A percentile compares a stretch with the other conserved stretches of the same genome.
phyloP scores from a whole-genome alignment of 768 basidiomycete genomes.

The Tubosaeta sp. region DNA sequence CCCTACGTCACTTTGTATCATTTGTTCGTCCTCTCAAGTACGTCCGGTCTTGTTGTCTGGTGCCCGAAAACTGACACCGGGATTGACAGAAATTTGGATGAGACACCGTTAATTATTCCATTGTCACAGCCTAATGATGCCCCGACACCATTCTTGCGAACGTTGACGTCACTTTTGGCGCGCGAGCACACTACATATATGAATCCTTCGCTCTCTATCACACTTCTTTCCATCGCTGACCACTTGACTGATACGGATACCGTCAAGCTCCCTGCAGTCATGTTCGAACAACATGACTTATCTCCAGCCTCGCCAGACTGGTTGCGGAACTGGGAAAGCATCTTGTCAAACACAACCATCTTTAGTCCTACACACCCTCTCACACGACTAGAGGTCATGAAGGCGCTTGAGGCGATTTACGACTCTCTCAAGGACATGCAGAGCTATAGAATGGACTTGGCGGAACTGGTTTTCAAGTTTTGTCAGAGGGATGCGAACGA shows the following conservation, averaged over 20 bases:
- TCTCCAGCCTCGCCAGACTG: constrained; percentile 70
- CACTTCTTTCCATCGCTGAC: constrained; percentile 61
- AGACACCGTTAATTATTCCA: constrained; percentile 45
- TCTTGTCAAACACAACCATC: constrained; percentile 49
- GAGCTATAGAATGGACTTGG: constrained; percentile 51
- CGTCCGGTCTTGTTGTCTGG: constrained; percentile 18
- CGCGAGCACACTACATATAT: constrained; percentile 57
- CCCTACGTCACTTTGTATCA: constrained; percentile 52
- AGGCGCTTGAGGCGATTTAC: constrained; percentile 54
- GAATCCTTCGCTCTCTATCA: constrained; percentile 57
- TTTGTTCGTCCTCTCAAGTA: constrained; percentile 60
- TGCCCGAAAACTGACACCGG: constrained; percentile 5
- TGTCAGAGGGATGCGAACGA: constrained; percentile 35
- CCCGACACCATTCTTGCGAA: constrained; percentile 57
- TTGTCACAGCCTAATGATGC: constrained; percentile 51
- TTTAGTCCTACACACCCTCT: constrained; percentile 41
- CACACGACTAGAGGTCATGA: constrained; percentile 56
- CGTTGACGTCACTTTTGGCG: constrained; percentile 57
- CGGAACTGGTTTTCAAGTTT: constrained; percentile 53
- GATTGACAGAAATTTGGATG: constrained; percentile 40
- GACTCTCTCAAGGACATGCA: constrained; percentile 68
- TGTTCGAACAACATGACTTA: constrained; percentile 65
- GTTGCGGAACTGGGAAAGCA: constrained; percentile 60
- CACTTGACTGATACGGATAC: constrained; percentile 69
- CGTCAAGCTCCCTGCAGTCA: constrained; percentile 52